Evolutionary conservation across 129 eudicot species (phyloP).

Genomic region (Dittrichia graveolens): DNA sequence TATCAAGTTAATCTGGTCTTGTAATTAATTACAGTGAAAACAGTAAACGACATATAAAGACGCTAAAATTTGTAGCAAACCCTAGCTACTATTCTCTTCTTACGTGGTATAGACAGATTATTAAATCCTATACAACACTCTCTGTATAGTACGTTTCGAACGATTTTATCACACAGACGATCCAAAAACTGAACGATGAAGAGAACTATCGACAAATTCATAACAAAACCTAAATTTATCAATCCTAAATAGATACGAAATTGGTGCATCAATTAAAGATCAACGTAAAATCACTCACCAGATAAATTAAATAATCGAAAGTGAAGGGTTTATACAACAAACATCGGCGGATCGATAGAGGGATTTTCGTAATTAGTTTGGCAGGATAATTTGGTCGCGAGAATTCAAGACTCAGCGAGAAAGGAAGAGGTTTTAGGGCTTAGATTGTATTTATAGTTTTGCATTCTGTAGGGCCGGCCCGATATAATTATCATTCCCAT

Average conservation of each 20-base stretch:
- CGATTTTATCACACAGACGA: not conserved
- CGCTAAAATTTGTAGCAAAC: slow-evolving; percentile 17
- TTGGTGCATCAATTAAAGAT: slow-evolving; percentile 1
- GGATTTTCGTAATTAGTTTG: slow-evolving; percentile 13
- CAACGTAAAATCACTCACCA: slow-evolving; percentile 31
- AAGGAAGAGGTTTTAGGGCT: slow-evolving; percentile 36
- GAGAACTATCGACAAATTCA: slow-evolving; percentile 18
- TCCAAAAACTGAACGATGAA: slow-evolving; percentile 1
- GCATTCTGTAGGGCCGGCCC: slow-evolving; percentile 44
- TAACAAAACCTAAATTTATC: slow-evolving; percentile 25
- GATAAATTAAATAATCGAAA: not conserved
- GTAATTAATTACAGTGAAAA: not conserved
- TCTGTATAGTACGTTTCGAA: not conserved
- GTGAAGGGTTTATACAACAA: not conserved
- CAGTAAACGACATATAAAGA: not conserved
- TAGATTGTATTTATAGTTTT: slow-evolving; percentile 37
- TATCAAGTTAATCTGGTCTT: not conserved
- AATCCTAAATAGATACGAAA: slow-evolving; percentile 10
- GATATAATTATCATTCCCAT: slow-evolving; percentile 8
- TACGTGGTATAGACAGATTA: slow-evolving; percentile 6
- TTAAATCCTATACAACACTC: not conserved
- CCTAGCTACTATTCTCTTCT: slow-evolving; percentile 10
- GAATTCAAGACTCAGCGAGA: slow-evolving; percentile 19
- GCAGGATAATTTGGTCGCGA: slow-evolving; percentile 17
- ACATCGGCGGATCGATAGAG: slow-evolving; percentile 20